phyloP scores from a whole-genome alignment of 176 grass and related monocot genomes.

The Tillandsia fasciculata region DNA sequence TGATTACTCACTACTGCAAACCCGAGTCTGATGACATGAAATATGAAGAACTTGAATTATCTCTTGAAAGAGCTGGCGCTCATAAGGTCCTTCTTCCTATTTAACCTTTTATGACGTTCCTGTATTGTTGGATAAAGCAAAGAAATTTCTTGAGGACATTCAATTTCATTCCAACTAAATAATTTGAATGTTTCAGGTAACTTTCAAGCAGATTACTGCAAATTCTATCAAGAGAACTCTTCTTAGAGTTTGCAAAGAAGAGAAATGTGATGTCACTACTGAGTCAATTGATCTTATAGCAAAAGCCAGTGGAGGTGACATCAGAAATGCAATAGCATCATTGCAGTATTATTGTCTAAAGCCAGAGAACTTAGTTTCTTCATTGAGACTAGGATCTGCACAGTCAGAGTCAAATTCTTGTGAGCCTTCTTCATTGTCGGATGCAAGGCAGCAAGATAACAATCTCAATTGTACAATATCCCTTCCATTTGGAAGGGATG shows the following conservation, averaged over 20 bases:
- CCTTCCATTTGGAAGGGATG: conserved; percentile 69
- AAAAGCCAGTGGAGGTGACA: conserved; percentile 77
- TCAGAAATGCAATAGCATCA: conserved; percentile 90
- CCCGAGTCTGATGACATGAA: conserved; percentile 44
- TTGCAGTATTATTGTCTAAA: conserved; percentile 79
- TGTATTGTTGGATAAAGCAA: neutral
- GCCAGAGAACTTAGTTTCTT: conserved; percentile 26
- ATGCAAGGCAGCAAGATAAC: conserved; percentile 19
- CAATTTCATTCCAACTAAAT: conserved; percentile 7
- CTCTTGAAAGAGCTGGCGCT: conserved; percentile 72
- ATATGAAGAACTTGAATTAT: conserved; percentile 65
- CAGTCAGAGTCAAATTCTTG: conserved; percentile 15
- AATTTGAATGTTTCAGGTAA: conserved; percentile 43
- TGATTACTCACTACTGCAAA: conserved; percentile 72
- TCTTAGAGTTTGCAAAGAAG: conserved; percentile 71
- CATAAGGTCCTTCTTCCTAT: conserved; percentile 49
- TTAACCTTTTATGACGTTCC: neutral
- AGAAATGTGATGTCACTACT: conserved; percentile 40
- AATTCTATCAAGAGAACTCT: conserved; percentile 89
- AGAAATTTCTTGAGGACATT: neutral
- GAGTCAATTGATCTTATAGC: conserved; percentile 76
- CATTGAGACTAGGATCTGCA: conserved; percentile 20
- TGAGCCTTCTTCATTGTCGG: conserved; percentile 9
- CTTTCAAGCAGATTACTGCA: conserved; percentile 72
- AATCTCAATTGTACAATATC: conserved; percentile 23